These are phyloP conservation scores for Podospora pseudoanserina DNA, from an alignment of 495 filamentous ascomycete species.

Conservation along the genomic window DNA sequence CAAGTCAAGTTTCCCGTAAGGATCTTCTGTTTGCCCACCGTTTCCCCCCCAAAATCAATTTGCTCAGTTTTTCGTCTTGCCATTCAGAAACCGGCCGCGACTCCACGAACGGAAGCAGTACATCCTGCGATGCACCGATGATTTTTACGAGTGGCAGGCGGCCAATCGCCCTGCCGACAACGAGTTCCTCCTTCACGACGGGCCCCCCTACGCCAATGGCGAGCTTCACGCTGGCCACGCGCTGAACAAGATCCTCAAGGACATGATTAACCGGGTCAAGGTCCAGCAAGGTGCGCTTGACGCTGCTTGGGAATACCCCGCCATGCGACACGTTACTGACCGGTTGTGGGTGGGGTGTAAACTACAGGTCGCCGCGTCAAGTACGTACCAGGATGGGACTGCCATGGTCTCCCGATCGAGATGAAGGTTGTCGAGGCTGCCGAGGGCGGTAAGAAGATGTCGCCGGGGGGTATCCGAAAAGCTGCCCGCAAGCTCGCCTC, in stretches of 20 bases:
- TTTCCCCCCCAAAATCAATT: background rate
- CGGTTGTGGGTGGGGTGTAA: background rate
- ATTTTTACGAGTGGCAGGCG: constrained; percentile 83
- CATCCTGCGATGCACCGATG: constrained; percentile 75
- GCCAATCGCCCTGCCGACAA: constrained; percentile 53
- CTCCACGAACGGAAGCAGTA: constrained; percentile 53
- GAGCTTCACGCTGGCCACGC: constrained; percentile 95
- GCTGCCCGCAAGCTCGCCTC: constrained; percentile 71
- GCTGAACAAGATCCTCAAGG: constrained; percentile 95
- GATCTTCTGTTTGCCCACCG: constrained; percentile 1
- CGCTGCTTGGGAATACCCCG: background rate
- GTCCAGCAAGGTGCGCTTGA: constrained; percentile 53
- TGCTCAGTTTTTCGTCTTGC: background rate
- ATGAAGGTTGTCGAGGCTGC: constrained; percentile 79
- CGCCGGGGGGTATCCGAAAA: constrained; percentile 53
- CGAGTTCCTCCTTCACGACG: constrained; percentile 86
- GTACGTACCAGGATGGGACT: constrained; percentile 98
- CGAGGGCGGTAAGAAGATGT: constrained; percentile 34
- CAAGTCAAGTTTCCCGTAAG: constrained; percentile 48
- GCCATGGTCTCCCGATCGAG: constrained; percentile 96
- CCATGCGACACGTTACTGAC: constrained; percentile 2
- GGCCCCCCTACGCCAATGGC: constrained; percentile 95
- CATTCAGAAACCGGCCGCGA: constrained; percentile 44
- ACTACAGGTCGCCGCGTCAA: constrained; percentile 55
- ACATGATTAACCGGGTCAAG: constrained; percentile 80